Conservation (phyloP, 257 asterid species). For the Nicotiana otophora region DNA sequence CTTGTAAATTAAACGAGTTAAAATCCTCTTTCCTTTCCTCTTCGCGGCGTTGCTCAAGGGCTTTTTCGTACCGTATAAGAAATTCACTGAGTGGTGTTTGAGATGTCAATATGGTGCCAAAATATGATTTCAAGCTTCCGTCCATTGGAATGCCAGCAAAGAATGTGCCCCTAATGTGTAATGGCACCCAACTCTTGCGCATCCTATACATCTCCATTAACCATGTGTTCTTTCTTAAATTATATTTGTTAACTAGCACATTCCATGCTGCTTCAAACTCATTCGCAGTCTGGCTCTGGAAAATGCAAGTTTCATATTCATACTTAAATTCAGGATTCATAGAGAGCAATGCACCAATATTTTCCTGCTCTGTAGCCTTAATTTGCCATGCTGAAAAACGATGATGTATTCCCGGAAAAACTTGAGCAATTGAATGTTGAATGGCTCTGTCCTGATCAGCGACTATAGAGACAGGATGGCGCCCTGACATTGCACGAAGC, state of each 20-base stretch:
- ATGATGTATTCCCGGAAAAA: constrained; percentile 77
- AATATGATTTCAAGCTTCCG: constrained; percentile 71
- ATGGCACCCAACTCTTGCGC: constrained; percentile 83
- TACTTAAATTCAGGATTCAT: constrained; percentile 69
- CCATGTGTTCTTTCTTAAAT: constrained; percentile 60
- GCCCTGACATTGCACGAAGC: constrained; percentile 74
- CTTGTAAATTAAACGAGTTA: constrained; percentile 65
- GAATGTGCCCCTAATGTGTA: constrained; percentile 64
- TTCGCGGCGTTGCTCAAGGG: constrained; percentile 66
- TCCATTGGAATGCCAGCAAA: constrained; percentile 86
- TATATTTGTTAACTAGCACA: constrained; percentile 58
- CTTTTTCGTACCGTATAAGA: constrained; percentile 58
- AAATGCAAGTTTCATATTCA: constrained; percentile 73
- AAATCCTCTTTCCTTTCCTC: constrained; percentile 87
- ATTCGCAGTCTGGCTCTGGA: constrained; percentile 59
- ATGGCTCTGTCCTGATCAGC: constrained; percentile 74
- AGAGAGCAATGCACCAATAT: constrained; percentile 54
- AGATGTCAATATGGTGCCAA: constrained; percentile 48
- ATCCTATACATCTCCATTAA: constrained; percentile 72
- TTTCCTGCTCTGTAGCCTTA: constrained; percentile 62
- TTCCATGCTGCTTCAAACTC: constrained; percentile 90
- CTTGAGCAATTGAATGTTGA: constrained; percentile 59
- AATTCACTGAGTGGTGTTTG: constrained; percentile 66
- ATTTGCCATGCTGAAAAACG: constrained; percentile 80
- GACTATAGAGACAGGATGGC: constrained; percentile 66